These are phyloP conservation scores for Mucor racemosus DNA, from an alignment of 371 early-diverging fungal genomes.

Conservation along the genomic window DNA sequence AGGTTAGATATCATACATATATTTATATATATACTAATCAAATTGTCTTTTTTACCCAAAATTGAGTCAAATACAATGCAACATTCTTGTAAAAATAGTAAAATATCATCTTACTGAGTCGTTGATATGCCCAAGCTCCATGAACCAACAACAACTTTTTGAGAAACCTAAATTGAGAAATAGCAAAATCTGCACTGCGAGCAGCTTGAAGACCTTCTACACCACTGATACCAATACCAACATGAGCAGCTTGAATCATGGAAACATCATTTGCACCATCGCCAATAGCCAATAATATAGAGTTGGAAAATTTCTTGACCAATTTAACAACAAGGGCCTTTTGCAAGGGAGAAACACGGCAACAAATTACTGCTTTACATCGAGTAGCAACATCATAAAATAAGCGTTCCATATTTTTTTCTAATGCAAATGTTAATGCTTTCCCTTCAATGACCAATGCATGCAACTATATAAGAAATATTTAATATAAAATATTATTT, in stretches of 20 bases:
- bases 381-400: slow-evolving; percentile 77
- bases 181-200: slow-evolving; percentile 94
- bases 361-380: slow-evolving; percentile 89
- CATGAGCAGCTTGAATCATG: slow-evolving; percentile 98
- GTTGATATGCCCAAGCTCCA: slow-evolving; percentile 92
- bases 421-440: slow-evolving; percentile 67
- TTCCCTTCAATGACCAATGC: slow-evolving; percentile 77
- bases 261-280: slow-evolving; percentile 99
- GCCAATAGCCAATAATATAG: slow-evolving; percentile 88
- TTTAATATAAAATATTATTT: background rate
- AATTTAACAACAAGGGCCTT: slow-evolving; percentile 91
- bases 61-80: slow-evolving; percentile 94
- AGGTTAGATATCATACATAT: background rate
- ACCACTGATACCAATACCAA: slow-evolving; percentile 96
- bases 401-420: slow-evolving; percentile 63
- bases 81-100: slow-evolving; percentile 97
- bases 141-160: slow-evolving; percentile 89
- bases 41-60: slow-evolving; percentile 69
- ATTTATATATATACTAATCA: background rate
- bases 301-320: slow-evolving; percentile 77
- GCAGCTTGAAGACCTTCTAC: slow-evolving; percentile 97
- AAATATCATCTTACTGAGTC: slow-evolving; percentile 85
- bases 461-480: slow-evolving; percentile 36
- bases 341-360: slow-evolving; percentile 92
- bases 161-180: slow-evolving; percentile 91